Evolutionary conservation across 352 stramenopile genomes (phyloP), one percentile per base, ranked within the genome.

Genomic region (Phytopythium chamaehyphon): DNA sequence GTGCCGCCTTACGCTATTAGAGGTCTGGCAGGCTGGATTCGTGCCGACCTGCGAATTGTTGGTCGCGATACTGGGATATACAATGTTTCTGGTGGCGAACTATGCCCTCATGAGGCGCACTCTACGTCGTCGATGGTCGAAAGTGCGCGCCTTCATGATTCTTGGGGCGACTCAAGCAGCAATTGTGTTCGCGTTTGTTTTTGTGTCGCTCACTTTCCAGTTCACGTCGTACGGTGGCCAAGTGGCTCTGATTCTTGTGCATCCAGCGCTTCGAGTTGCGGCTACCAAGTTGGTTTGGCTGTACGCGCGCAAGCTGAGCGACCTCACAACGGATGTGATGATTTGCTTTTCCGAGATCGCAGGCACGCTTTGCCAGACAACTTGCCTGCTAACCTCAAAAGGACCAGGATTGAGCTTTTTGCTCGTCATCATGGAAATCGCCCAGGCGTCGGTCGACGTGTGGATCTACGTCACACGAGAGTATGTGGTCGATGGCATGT

Each of bases 271-370:
- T 14, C 59, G 66, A 40, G 33, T 64, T 22, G 10, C 53, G 6
- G 11, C 71, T 16, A 73, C 71, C 37, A 58, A 57, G 5, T 40
- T 57, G 11, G 45, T 59, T 9, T 76, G 70, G 66, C 46, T 44
- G n/a, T 51, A 69, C 11, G 64, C 66, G 35, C 52, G 61, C 14
- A 58, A 64, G 21, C 56, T 80, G 10, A 62, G 52, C 19, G 70
- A 76, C 54, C 42, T 80, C 16, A 71, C 53, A 28, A 69, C 70
- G 12, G 66, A 76, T 31, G 64, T 80, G n/a, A 73, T 64, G n/a
- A 58, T 80, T 6, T 75, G 62, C 54, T 52, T 76, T 10, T 55
- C 73, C 10, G 66, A 76, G 50, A 65, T 76, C 21, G 63, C 64
- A 16, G 57, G 47, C 9, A 51, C 57, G 12, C 49, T 75, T 40